Conservation (phyloP, 2,329 filamentous ascomycete genomes). For the Blastomyces percursus region DNA sequence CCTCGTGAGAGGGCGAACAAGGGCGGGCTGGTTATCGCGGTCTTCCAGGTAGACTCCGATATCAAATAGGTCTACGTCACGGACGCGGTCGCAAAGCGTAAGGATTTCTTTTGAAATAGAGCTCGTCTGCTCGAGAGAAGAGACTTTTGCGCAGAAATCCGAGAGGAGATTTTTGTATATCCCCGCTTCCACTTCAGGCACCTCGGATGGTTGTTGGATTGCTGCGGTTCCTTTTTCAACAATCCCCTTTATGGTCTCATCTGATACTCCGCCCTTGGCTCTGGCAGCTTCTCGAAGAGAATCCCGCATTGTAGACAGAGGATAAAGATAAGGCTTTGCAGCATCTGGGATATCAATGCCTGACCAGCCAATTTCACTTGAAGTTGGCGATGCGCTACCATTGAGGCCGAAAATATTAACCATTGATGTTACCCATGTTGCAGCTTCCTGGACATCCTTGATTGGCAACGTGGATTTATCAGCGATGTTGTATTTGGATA, state of each 20-base stretch:
- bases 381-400: slow-evolving; percentile 27
- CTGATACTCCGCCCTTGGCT: slow-evolving; percentile 34
- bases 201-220: slow-evolving; percentile 3
- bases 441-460: slow-evolving; percentile 44
- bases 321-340: slow-evolving; percentile 51
- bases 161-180: slow-evolving; percentile 41
- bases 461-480: slow-evolving; percentile 38
- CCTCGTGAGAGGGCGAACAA: slow-evolving; percentile 57
- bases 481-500: slow-evolving; percentile 61
- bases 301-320: slow-evolving; percentile 48
- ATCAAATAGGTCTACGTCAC: slow-evolving; percentile 70
- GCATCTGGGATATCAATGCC: slow-evolving; percentile 51
- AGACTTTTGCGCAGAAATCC: slow-evolving; percentile 30
- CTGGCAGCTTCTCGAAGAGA: slow-evolving; percentile 47
- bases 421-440: slow-evolving; percentile 71
- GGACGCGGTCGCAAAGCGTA: slow-evolving; percentile 64
- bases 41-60: slow-evolving; percentile 84
- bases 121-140: slow-evolving; percentile 35
- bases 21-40: slow-evolving; percentile 54
- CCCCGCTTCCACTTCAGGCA: slow-evolving; percentile 21
- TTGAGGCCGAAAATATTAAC: slow-evolving; percentile 72
- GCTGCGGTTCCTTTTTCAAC: slow-evolving; percentile 21
- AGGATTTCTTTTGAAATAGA: slow-evolving; percentile 61
- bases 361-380: slow-evolving; percentile 49
- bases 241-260: slow-evolving; percentile 30